Percentiles rank a stretch among this genome's conserved stretches.
Conservation (phyloP, 2,329 filamentous ascomycete species). For the Talaromyces sp. region DNA sequence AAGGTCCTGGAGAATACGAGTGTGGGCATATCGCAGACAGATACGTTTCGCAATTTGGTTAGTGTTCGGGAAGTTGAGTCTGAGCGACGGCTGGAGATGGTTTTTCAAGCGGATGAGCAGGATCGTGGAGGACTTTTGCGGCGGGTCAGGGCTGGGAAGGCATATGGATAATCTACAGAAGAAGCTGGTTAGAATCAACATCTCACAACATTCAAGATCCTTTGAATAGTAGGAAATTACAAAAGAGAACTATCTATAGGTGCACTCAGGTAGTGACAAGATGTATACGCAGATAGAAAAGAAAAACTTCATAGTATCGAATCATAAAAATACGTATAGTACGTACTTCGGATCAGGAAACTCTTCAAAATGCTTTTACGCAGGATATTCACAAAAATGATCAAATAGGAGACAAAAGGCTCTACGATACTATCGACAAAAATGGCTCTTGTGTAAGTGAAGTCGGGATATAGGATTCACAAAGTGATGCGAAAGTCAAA, state of each 20-base stretch:
- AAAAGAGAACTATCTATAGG: neutral
- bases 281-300: neutral
- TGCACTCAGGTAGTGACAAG: too few relatives aligned
- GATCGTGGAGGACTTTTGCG: neutral
- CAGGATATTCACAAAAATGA: neutral
- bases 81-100: constrained; percentile 13
- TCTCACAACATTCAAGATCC: neutral
- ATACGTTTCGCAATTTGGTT: constrained; percentile 16
- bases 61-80: constrained; percentile 15
- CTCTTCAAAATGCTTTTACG: constrained; percentile 4
- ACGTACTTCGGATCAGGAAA: neutral
- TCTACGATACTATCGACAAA: neutral
- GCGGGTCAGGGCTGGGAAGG: neutral
- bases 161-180: constrained; percentile 1
- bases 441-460: neutral
- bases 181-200: neutral
- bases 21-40: constrained; percentile 3
- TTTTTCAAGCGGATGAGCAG: constrained; percentile 14
- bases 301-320: neutral
- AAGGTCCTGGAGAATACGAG: constrained; percentile 14
- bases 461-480: neutral
- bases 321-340: constrained; percentile 1
- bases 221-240: neutral
- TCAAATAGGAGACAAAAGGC: neutral
- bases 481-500: neutral